Base-by-base conservation (phyloP, 805 yeast species). In the Grigorovia yakushimaensis region DNA sequence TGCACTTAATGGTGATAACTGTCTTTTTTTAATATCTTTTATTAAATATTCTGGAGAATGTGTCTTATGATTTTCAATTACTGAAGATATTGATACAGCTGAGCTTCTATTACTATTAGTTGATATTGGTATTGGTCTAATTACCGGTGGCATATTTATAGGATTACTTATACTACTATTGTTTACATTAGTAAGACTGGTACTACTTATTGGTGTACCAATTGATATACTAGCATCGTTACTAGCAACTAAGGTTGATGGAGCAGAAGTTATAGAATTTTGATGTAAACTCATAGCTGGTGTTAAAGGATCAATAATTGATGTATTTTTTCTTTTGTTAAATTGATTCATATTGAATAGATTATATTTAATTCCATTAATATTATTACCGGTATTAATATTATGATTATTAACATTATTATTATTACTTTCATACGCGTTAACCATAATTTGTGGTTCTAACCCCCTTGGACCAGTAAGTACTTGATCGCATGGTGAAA, bases 261-360 rank as follows among this genome's bases (percentile, higher is more conserved):
- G 33, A 10, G 33, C 33, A 27, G 33, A 27, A 27, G 33, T 27
- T 27, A 27, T 27, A 7, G 33, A 27, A 27, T 27, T 27, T 27
- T 27, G 33, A 40, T 40, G 42, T 7, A 36, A 22, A n/a, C 39
- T 37, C 21, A 39, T 23, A 2, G 44, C 50, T 20, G 50, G 50
- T 4, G 50, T 44, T 23, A 47, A 41, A 9, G 50, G 50, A 41
- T 47, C 50, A 4, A 47, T 54, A 3, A 56, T 46, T 8, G 56
- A 55, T 41, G 60, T 58, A 56, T 53, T 57, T 36, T 56, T 57
- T 37, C 62, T 56, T 42, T 54, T 57, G 17, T 46, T 50, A 47
- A 18, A 36, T 9, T 48, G 39, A 33, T 39, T 51, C 43, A 21
- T 43, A 27, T 27, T 27, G 13, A 27, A 27, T 27, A 15, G 13